Conservation (phyloP, 495 filamentous ascomycete genomes). For the Apiosordaria backusii region DNA sequence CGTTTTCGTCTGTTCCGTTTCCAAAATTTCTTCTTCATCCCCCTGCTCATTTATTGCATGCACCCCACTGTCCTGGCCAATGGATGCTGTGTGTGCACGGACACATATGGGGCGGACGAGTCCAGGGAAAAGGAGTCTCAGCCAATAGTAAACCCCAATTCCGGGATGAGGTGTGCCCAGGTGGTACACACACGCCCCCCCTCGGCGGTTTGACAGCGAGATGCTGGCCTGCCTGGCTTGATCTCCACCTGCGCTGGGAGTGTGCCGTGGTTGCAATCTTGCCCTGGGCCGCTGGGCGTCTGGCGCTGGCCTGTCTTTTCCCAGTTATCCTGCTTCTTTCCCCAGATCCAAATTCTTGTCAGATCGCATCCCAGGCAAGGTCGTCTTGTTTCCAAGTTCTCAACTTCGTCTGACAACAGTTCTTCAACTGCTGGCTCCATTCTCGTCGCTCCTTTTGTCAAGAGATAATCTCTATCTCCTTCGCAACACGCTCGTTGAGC, state of each 20-base stretch:
- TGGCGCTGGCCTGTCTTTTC: slow-evolving; percentile 14
- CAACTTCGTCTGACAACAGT: not conserved
- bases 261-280: slow-evolving; percentile 22
- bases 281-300: slow-evolving; percentile 15
- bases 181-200: slow-evolving; percentile 20
- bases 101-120: slow-evolving; percentile 2
- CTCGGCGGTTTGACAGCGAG: slow-evolving; percentile 18
- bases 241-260: slow-evolving; percentile 24
- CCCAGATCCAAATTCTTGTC: slow-evolving; percentile 30
- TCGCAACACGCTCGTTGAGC: slow-evolving; percentile 6
- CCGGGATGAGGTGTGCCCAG: slow-evolving; percentile 15
- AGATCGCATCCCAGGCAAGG: slow-evolving; percentile 11
- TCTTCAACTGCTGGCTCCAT: not conserved
- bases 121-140: not conserved
- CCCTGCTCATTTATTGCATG: slow-evolving; percentile 11
- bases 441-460: slow-evolving; percentile 13
- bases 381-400: slow-evolving; percentile 11
- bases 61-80: slow-evolving; percentile 21
- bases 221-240: slow-evolving; percentile 12
- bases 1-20: slow-evolving; percentile 18
- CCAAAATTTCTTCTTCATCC: slow-evolving; percentile 27
- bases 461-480: slow-evolving; percentile 19
- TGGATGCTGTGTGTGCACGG: not conserved
- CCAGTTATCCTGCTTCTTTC: slow-evolving; percentile 16
- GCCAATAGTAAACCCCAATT: slow-evolving; percentile 26